Base-by-base conservation (phyloP, 495 filamentous ascomycete genomes). In the Podospora pseudopauciseta region DNA sequence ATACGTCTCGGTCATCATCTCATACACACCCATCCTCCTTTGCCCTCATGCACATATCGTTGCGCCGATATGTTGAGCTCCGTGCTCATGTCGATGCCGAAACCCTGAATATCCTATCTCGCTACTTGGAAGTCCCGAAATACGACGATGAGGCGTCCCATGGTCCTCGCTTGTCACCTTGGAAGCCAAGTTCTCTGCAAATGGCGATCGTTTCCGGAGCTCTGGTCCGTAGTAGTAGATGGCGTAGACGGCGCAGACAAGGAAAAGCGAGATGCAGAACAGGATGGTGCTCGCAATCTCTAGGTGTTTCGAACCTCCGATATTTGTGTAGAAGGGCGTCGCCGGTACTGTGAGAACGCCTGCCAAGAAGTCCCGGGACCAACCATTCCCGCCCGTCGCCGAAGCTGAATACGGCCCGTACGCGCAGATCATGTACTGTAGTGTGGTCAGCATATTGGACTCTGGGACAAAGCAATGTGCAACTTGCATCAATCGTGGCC, bases 381-480 rank as follows among this genome's bases (percentile, higher is more conserved):
- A 83, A 0, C 85, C 88, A 68, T 91, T 91, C 1, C 88, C 89
- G 20, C 91, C 91, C 1, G 91, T 93, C 0, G 91, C 91, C 0
- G 90, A 92, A 4, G 91, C 89, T 28, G 89, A 88, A 75, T 92
- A 93, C 0, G 88, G 89, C 0, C 91, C 91, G 74, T 94, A 93
- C 1, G 89, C 86, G 56, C 86, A 87, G n/a, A 93, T 86, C 91
- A 92, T 93, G 79, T 94, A 94, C 71, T 74, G 20, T 2, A 18
- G 18, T 11, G 20, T 63, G 5, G 27, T 34, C 44, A 39, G 16
- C 39, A 5, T 65, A 1, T 30, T 27, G 18, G 30, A 32, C 7
- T 15, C 2, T 7, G 28, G 15, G 1, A 61, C 1, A 5, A 56
- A 63, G n/a, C 4, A 20, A 16, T 13, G 23, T 19, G 18, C 70